Evolutionary conservation across 352 stramenopile species (phyloP).

Genomic region (Phytopythium delawarense): DNA sequence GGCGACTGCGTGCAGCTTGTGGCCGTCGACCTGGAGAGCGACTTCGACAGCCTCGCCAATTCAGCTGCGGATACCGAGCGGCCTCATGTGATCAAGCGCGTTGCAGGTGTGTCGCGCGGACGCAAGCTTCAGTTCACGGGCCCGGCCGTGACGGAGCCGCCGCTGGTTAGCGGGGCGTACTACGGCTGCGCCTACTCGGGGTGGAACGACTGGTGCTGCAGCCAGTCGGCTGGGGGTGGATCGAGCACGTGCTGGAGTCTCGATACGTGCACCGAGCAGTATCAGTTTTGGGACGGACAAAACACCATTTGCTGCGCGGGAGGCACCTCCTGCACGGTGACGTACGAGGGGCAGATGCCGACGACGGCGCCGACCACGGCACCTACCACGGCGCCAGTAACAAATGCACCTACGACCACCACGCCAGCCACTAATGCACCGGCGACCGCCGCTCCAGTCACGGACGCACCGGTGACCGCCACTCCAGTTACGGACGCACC

Average conservation of each 20-base stretch:
- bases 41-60: background rate
- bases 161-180: slow-evolving; percentile 26
- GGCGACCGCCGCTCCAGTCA: background rate
- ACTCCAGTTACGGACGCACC: background rate
- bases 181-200: slow-evolving; percentile 34
- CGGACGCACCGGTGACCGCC: background rate
- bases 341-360: slow-evolving; percentile 33
- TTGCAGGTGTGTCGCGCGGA: slow-evolving; percentile 1
- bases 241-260: slow-evolving; percentile 37
- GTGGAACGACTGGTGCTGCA: slow-evolving; percentile 39
- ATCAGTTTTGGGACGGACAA: slow-evolving; percentile 30
- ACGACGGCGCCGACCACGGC: slow-evolving; percentile 12
- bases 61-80: background rate
- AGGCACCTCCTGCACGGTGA: slow-evolving; percentile 28
- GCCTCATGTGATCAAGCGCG: background rate
- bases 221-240: slow-evolving; percentile 23
- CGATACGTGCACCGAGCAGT: slow-evolving; percentile 27
- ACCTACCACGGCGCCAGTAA: background rate
- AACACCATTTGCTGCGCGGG: slow-evolving; percentile 51
- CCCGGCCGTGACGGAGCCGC: slow-evolving; percentile 14
- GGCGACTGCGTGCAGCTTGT: slow-evolving; percentile 22
- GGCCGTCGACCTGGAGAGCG: slow-evolving; percentile 22
- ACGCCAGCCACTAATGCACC: background rate
- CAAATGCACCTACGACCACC: background rate
- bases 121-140: slow-evolving; percentile 38